phyloP scores from a whole-genome alignment of 345 rosid genomes.

The Toxicodendron radicans region DNA sequence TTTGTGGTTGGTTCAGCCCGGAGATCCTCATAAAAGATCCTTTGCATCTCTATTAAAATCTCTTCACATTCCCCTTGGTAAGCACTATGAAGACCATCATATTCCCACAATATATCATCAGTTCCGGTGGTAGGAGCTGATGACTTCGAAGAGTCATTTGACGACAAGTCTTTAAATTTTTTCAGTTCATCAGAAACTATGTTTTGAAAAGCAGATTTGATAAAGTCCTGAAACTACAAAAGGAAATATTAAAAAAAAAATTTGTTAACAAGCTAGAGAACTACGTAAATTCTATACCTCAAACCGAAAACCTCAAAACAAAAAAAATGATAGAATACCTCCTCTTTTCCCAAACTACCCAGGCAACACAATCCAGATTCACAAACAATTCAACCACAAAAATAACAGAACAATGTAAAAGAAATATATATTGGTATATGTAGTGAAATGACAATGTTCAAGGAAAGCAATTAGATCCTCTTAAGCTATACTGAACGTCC shows the following conservation, averaged over 20 bases:
- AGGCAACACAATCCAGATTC: no score
- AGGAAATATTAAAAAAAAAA: not conserved
- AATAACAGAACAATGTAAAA: no score
- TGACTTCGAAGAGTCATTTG: conserved; percentile 21
- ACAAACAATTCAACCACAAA: no score
- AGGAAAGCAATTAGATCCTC: no score
- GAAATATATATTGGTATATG: no score
- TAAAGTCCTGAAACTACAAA: conserved; percentile 48
- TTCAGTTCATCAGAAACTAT: conserved; percentile 75
- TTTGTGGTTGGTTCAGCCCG: conserved; percentile 27
- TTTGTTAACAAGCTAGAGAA: conserved; percentile 1
- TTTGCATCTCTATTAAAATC: conserved; percentile 84
- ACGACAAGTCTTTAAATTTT: conserved; percentile 50
- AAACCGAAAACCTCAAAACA: not conserved
- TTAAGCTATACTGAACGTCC: no score
- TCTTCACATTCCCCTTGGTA: conserved; percentile 80
- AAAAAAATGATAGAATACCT: no score
- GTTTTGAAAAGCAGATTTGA: conserved; percentile 59
- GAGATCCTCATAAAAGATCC: conserved; percentile 80
- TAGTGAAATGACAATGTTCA: no score
- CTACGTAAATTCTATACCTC: conserved; percentile 1
- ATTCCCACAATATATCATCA: conserved; percentile 80
- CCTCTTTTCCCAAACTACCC: no score
- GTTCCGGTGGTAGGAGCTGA: conserved; percentile 17
- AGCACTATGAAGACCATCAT: conserved; percentile 62